Base-by-base conservation (phyloP, 345 rosid genomes). In the Eucalyptus regnans region DNA sequence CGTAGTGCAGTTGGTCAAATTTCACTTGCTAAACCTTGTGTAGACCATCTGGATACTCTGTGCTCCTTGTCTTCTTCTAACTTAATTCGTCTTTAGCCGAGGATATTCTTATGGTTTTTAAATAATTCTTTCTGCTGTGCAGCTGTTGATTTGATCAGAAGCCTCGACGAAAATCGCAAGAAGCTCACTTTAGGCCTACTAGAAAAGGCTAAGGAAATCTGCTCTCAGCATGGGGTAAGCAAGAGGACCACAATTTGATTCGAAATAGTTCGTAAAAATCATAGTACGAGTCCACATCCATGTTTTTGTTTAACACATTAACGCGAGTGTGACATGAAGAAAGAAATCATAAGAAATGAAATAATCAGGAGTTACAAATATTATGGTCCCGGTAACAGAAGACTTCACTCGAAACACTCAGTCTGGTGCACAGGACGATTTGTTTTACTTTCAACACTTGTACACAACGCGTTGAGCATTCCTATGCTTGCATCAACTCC, bases 131-230 rank as follows among this genome's bases (percentile, higher is more conserved):
- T 49, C 12, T 49, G 43, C 51, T 27, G 79, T 27, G 50, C 91
- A 97, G 99, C 98, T 88, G 89, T 89, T 44, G 96, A 93, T 52
- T 92, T 97, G 92, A 88, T 95, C 4, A 76, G 87, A 31, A 89
- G 93, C 2, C 83, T 94, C 49, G 94, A 93, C 87, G 95, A 95
- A 84, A 96, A 93, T 89, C 92, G 91, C 66, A 94, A 89, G 92
- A 96, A 89, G 86, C 23, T 89, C 50, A 87, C 88, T 16, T 84
- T 83, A 41, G 87, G 87, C 50, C 91, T 89, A 49, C 87, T 89
- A 49, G 91, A 89, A 86, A 89, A 87, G 87, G 89, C 91, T 17
- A 89, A 89, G 60, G 87, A 83, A 15, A 83, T 89, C 66, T 89
- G 89, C 89, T 41, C 87, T 50, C 52, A 84, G 27, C 89, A 84